Evolutionary conservation across 2,329 filamentous ascomycete species (phyloP).

Genomic region (Colletotrichum sp.): DNA sequence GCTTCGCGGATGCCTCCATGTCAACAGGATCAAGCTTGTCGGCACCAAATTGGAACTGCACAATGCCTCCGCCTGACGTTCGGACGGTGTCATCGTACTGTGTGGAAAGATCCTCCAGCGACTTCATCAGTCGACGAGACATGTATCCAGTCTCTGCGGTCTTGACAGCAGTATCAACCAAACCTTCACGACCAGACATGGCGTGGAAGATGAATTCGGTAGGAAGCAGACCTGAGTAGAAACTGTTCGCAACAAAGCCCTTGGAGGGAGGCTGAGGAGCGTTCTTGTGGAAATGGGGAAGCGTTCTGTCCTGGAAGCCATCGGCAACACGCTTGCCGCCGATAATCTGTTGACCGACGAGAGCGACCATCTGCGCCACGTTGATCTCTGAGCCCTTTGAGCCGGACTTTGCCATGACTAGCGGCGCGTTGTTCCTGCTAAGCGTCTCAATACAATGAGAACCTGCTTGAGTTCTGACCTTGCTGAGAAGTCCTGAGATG

Average conservation of each 20-base stretch:
- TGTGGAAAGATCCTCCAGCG: constrained; percentile 89
- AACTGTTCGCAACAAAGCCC: constrained; percentile 96
- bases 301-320: constrained; percentile 92
- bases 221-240: constrained; percentile 89
- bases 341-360: constrained; percentile 98
- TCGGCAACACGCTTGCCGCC: constrained; percentile 90
- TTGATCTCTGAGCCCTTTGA: constrained; percentile 98
- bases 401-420: constrained; percentile 97
- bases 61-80: constrained; percentile 85
- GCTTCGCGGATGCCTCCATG: constrained; percentile 94
- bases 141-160: constrained; percentile 99
- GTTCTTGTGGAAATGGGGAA: constrained; percentile 96
- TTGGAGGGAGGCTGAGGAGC: constrained; percentile 92
- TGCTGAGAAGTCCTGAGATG: constrained; percentile 90
- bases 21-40: constrained; percentile 95
- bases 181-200: constrained; percentile 96
- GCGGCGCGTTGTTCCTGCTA: constrained; percentile 88
- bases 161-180: constrained; percentile 98
- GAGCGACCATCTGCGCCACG: constrained; percentile 98
- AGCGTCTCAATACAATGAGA: constrained; percentile 88
- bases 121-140: constrained; percentile 98
- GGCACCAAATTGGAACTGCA: constrained; percentile 97
- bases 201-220: constrained; percentile 98
- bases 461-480: constrained; percentile 90
- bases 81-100: constrained; percentile 95